Evolutionary conservation across 345 rosid genomes (phyloP).

Genomic region (Gossypium bickii): DNA sequence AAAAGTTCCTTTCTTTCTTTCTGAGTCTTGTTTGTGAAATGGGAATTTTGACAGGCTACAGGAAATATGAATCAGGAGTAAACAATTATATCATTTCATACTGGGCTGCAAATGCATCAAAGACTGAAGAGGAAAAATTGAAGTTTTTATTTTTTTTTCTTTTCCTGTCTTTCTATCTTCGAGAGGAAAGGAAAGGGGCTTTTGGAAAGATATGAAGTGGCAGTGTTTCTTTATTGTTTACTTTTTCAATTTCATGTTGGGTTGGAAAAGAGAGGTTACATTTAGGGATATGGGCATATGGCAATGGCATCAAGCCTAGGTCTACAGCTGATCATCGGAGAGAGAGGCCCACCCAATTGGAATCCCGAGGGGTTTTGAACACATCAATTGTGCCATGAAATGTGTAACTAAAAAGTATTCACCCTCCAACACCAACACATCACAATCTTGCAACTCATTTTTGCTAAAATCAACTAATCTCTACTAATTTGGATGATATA

Average conservation of each 20-base stretch:
- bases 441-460: too few species aligned
- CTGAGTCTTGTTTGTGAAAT: background rate
- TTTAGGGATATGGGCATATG: constrained; percentile 3
- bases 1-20: background rate
- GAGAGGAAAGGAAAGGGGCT: background rate
- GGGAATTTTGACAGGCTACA: background rate
- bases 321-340: too few species aligned
- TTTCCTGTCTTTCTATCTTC: background rate
- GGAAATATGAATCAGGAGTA: background rate
- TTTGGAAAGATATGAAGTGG: background rate
- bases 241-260: background rate
- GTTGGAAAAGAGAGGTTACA: background rate
- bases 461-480: too few species aligned
- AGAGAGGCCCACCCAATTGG: constrained; percentile 29
- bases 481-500: too few species aligned
- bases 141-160: background rate
- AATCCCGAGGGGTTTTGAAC: constrained; percentile 25
- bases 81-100: background rate
- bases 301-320: background rate
- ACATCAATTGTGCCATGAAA: constrained; percentile 6
- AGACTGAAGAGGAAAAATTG: background rate
- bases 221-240: background rate
- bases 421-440: too few species aligned
- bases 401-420: too few species aligned
- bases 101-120: background rate